Evolutionary conservation across 495 filamentous ascomycete genomes (phyloP).

Genomic region (Podospora pseudoanserina): DNA sequence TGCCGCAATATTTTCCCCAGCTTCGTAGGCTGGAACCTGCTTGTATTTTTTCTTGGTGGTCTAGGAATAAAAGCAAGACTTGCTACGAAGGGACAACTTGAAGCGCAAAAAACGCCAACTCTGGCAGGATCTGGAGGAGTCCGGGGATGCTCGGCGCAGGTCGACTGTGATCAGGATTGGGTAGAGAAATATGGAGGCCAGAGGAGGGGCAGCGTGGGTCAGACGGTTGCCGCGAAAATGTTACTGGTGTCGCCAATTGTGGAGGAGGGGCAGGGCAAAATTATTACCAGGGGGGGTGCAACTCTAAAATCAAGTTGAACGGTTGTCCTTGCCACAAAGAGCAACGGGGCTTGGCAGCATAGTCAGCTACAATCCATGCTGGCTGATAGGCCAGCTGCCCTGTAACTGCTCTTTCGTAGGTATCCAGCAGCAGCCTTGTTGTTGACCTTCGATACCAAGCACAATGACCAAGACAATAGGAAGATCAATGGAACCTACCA

Average conservation of each 20-base stretch:
- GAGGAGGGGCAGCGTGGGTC: conserved; percentile 22
- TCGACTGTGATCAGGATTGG: conserved; percentile 3
- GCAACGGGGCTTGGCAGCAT: neutral
- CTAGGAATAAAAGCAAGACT: neutral
- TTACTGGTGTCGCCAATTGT: conserved; percentile 10
- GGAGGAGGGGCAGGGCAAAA: conserved; percentile 26
- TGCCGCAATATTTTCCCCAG: neutral
- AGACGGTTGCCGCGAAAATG: conserved; percentile 17
- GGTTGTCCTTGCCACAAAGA: conserved; percentile 4
- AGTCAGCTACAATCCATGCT: conserved; percentile 16
- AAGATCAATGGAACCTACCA: too few relatives aligned
- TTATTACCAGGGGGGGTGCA: neutral
- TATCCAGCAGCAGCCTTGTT: neutral
- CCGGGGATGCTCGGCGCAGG: neutral
- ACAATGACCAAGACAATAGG: neutral
- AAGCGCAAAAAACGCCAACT: conserved; percentile 2
- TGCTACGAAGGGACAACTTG: neutral
- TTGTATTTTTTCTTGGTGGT: neutral
- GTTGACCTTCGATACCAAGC: neutral
- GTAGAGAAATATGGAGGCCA: conserved; percentile 7
- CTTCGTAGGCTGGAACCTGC: neutral
- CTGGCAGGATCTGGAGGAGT: neutral
- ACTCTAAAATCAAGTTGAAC: conserved; percentile 8
- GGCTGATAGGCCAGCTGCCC: conserved; percentile 19
- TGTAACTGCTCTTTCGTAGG: neutral